Conservation (phyloP, 1,284 basidiomycete species). For the Microbotryomycetes sp. region DNA sequence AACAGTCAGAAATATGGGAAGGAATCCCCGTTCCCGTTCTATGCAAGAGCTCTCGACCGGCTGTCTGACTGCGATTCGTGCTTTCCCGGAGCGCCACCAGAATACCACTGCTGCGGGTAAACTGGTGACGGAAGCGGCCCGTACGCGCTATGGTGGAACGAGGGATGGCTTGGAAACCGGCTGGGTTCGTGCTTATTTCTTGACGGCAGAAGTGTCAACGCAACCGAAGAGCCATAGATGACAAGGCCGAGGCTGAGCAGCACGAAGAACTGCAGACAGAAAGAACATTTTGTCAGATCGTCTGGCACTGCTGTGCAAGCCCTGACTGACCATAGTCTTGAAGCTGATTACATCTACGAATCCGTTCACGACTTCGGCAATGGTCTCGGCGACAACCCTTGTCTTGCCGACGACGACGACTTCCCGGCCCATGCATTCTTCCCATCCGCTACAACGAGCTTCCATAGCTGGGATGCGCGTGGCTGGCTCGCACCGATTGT, state of each 20-base stretch:
- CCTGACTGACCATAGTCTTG: slow-evolving; percentile 72
- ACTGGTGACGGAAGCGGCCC: no score
- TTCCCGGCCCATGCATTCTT: slow-evolving; percentile 67
- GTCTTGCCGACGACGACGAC: slow-evolving; percentile 66
- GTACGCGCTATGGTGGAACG: no score
- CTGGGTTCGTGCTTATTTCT: no score
- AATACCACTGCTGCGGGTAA: no score
- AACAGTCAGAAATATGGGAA: no score
- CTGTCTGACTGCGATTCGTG: no score
- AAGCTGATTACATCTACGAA: slow-evolving; percentile 96
- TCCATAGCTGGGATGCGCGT: slow-evolving; percentile 73
- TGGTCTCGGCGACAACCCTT: slow-evolving; percentile 82
- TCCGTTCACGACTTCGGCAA: slow-evolving; percentile 90
- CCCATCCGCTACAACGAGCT: slow-evolving; percentile 76
- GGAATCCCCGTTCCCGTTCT: no score
- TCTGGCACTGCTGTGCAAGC: not conserved
- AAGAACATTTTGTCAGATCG: not conserved
- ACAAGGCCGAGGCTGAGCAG: slow-evolving; percentile 18
- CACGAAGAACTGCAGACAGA: slow-evolving; percentile 17
- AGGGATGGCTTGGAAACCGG: no score
- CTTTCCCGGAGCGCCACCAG: no score
- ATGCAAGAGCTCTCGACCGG: no score
- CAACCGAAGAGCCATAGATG: slow-evolving; percentile 29
- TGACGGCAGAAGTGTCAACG: slow-evolving; percentile 21
- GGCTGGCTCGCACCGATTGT: slow-evolving; percentile 66